Evolutionary conservation across 225 moss, liverwort and hornwort genomes (phyloP), one percentile per base, ranked within the genome.

Genomic region (Neckera pumila): DNA sequence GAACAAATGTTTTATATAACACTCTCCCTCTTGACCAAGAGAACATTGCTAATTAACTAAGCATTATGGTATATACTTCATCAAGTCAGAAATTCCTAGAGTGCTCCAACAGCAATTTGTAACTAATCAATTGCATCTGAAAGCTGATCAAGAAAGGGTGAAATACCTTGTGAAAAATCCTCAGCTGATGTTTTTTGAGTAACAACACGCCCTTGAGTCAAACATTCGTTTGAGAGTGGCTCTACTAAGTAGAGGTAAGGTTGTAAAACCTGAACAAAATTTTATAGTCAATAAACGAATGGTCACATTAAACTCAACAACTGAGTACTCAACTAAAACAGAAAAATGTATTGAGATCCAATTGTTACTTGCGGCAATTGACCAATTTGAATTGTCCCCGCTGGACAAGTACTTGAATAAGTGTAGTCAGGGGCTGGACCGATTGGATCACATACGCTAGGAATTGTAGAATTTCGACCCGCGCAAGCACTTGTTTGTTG

Each of bases 321-420:
- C 16, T 56, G 54, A 34, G 33, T 10, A 4, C 30, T 34, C 45
- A 16, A 65, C 58, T 40, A n/a, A 20, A 26, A 58, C 12, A 14
- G 27, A 76, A 59, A 86, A 25, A 9, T 13, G 34, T 49, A 26
- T 49, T n/a, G 43, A 59, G 5, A 85, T 51, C 12, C 21, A 40
- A 17, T 56, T n/a, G 93, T 93, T 80, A 96, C 96, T 89, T 94
- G 87, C 28, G 96, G 95, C 25, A 96, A 89, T 82, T 95, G 70
- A 62, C 93, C 92, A 31, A 96, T 93, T 72, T 84, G 21, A 20
- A 95, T 77, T 11, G 95, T 95, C 56, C 91, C 90, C 33, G n/a
- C 42, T 64, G 94, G 93, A 84, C 96, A 96, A 28, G 89, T 57
- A 43, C 14, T 85, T 56, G 87, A 58, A 23, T 91, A 94, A 25